Base-by-base conservation (phyloP, 2,329 filamentous ascomycete species). In the Penicillium decumbens region DNA sequence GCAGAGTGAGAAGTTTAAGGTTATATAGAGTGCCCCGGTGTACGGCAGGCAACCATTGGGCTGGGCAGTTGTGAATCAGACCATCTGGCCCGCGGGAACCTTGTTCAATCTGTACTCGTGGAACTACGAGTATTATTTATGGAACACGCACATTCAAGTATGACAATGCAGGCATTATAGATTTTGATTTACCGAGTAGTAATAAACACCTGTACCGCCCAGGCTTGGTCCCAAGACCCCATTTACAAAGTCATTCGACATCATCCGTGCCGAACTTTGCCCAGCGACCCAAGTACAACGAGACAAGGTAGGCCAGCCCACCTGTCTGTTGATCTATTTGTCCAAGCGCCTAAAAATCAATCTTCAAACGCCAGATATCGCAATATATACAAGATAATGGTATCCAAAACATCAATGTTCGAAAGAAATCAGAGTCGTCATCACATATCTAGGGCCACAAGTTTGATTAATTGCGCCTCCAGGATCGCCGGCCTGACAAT, bases 401-500 rank as follows among this genome's bases (percentile, higher is more conserved):
- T 35, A 33, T 45, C 24, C 30, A 49, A 28, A 25, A 18, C 30
- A 20, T 10, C 32, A 35, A 35, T 32, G 15, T 35, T 15, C 2
- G 2, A 41, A 45, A 47, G 8, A 24, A 44, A 6, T 24, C 44
- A 20, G 42, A 42, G 35, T 39, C 12, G 28, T 52, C 46, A 27
- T 52, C 28, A 30, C 33, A 39, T 46, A 45, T 46, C 23, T 37
- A 27, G 15, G 15, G 15, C 8, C 5, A 23, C 15, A 4, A 4
- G 12, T 10, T 4, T n/a, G 18, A 41, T 51, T 25, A 49, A 23
- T 42, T 27, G 12, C 38, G 43, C 15, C 28, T 27, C 10, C 53
- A 46, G 1, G 52, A 25, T n/a, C 43, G 48, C 12, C 42, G 32
- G 9, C 27, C 32, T 13, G 27, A 29, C 13, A 61, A 41, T 38